phyloP scores from a whole-genome alignment of 2,329 filamentous ascomycete species.

The Xylaria digitata region DNA sequence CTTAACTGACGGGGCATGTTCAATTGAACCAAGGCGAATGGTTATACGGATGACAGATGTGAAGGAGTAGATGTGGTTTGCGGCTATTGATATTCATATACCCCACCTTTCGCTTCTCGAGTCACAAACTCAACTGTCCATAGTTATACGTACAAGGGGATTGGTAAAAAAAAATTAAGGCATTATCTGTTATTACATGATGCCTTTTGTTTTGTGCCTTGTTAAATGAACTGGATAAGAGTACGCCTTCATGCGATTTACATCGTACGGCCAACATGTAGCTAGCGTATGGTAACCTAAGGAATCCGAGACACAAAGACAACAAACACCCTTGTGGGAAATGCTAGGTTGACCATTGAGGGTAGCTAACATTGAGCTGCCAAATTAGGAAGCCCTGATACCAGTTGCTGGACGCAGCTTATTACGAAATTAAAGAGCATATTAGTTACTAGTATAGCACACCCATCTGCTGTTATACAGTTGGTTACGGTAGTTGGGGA shows the following conservation, averaged over 20 bases:
- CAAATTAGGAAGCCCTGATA: neutral
- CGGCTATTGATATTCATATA: slow-evolving; percentile 39
- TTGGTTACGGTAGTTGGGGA: neutral
- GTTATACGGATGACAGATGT: slow-evolving; percentile 24
- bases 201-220: neutral
- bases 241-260: neutral
- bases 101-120: slow-evolving; percentile 42
- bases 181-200: slow-evolving; percentile 18
- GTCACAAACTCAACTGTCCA: slow-evolving; percentile 40
- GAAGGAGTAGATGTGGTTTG: slow-evolving; percentile 30
- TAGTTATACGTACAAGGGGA: slow-evolving; percentile 41
- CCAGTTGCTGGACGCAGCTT: neutral
- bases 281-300: no score
- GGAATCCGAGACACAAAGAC: neutral
- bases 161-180: slow-evolving; percentile 26
- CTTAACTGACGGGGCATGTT: slow-evolving; percentile 30
- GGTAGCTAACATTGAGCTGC: neutral
- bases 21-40: slow-evolving; percentile 24
- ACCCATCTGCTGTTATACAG: neutral
- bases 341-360: neutral
- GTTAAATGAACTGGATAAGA: neutral
- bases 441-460: neutral
- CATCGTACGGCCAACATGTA: no score
- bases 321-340: neutral
- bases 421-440: neutral